Conservation (phyloP, 139 green algal genomes). For the Chlamydomonas sp. region DNA sequence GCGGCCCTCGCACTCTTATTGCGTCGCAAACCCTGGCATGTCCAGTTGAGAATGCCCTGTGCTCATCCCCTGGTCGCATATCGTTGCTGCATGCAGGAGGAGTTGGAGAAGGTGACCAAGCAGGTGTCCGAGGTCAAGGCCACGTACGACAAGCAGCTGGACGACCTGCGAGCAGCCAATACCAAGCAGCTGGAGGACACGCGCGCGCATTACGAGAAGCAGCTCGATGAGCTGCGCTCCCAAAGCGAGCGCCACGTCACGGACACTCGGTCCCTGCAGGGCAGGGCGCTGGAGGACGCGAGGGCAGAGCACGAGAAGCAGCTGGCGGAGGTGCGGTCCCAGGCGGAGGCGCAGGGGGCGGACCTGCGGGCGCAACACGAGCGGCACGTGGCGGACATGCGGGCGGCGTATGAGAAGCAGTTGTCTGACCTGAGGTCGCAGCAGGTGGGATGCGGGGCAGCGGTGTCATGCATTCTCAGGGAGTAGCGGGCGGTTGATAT, state of each 20-base stretch:
- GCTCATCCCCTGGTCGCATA: not conserved
- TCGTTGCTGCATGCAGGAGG: slow-evolving; percentile 18
- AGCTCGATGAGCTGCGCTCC: slow-evolving; percentile 1
- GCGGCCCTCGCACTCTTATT: not conserved
- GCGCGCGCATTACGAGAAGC: slow-evolving; percentile 8
- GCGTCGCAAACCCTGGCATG: no score
- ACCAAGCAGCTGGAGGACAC: slow-evolving; percentile 6
- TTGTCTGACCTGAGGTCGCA: slow-evolving; percentile 8
- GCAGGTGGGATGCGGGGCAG: no score
- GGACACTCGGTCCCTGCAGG: not conserved
- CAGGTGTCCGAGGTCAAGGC: not conserved
- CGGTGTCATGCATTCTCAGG: no score
- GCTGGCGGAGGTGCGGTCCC: not conserved
- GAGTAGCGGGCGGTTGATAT: no score
- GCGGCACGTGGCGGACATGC: slow-evolving; percentile 1
- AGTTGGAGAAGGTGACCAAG: slow-evolving; percentile 39
- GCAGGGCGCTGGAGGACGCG: not conserved
- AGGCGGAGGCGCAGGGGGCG: not conserved
- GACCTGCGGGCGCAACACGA: not conserved
- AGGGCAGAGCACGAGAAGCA: not conserved
- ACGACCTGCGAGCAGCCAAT: not conserved
- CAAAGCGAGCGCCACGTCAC: not conserved
- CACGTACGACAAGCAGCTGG: slow-evolving; percentile 21
- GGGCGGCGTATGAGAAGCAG: not conserved
- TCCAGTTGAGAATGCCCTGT: not conserved